Base-by-base conservation (phyloP, 2,329 filamentous ascomycete genomes). In the Aspergillus melleus region DNA sequence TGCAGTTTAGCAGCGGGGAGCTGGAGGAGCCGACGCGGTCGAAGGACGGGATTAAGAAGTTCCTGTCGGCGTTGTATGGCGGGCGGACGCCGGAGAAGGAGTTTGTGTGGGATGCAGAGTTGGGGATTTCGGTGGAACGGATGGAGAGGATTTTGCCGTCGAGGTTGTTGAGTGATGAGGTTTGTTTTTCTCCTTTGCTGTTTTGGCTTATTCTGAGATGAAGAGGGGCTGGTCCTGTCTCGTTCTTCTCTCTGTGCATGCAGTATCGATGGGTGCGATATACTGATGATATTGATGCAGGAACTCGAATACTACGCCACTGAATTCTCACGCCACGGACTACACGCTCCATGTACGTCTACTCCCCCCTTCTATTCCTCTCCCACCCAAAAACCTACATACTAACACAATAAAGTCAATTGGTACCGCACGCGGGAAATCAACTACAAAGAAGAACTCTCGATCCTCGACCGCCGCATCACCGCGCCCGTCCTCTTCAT, bases 391-490 rank as follows among this genome's bases (percentile, higher is more conserved):
- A 14, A 54, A 44, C 22, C n/a, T 30, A 29, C 36, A n/a, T 22
- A 24, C 49, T 59, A 57, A 60, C 19, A 36, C 12, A 19, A 3
- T 11, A 20, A 50, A 53, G 82, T 92, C 61, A 95, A 93, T 77
- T 97, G 92, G 91, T 99, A 99, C 78, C 87, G 92, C 49, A 90
- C 85, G 2, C 81, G 85, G 20, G 79, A 85, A 73, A 75, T 88
- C 64, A 96, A 96, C 76, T 90, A 82, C 72, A 84, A 91, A 46
- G 91, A 97, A 64, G 95, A 97, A 49, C 66, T 74, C 20, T 63
- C 67, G 49, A 69, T 79, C 56, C 64, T 75, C 3, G 71, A 69
- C 46, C 64, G 62, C 4, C 81, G 74, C 58, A 79, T 90, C 55
- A 76, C 81, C 51, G 79, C 86, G 68, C 91, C 92, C 0, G 83